Evolutionary conservation across 75 land plant genomes (phyloP).

Genomic region (Ceratopteris richardii): DNA sequence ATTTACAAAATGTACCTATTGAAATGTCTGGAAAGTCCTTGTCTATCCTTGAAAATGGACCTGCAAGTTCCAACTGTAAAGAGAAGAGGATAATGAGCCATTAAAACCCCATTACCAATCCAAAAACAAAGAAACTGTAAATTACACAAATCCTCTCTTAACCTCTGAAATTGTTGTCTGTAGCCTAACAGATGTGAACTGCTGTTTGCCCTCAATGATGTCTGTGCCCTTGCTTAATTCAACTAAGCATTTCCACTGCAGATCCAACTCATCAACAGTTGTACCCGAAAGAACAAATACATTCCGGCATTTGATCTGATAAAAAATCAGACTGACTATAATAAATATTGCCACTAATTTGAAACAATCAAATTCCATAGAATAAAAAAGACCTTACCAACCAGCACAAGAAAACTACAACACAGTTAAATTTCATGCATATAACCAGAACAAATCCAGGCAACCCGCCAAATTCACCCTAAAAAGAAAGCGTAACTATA

Average conservation of each 20-base stretch:
- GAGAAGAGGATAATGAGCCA: background rate
- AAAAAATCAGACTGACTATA: conserved; percentile 9
- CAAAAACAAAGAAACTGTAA: too few species aligned
- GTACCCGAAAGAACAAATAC: conserved; percentile 67
- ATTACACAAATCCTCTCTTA: too few species aligned
- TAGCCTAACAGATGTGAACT: conserved; percentile 45
- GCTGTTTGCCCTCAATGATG: conserved; percentile 25
- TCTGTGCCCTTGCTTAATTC: conserved; percentile 31
- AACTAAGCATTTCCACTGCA: conserved; percentile 56
- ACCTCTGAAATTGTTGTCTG: conserved; percentile 55
- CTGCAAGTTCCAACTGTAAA: conserved; percentile 52
- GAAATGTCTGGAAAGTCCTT: conserved; percentile 56
- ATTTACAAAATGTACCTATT: conserved; percentile 36
- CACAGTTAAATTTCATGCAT: too few species aligned
- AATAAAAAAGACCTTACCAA: too few species aligned
- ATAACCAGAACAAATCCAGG: too few species aligned
- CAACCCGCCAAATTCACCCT: too few species aligned
- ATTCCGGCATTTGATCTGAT: conserved; percentile 83
- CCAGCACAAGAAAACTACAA: too few species aligned
- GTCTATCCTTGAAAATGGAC: conserved; percentile 41
- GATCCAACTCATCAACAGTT: conserved; percentile 54
- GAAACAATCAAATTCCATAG: too few species aligned
- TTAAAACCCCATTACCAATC: background rate
- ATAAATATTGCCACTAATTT: too few species aligned
- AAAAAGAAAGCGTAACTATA: too few species aligned